Evolutionary conservation across 1,139 yeast species (phyloP).

Genomic region (Yamadazyma triangularis): DNA sequence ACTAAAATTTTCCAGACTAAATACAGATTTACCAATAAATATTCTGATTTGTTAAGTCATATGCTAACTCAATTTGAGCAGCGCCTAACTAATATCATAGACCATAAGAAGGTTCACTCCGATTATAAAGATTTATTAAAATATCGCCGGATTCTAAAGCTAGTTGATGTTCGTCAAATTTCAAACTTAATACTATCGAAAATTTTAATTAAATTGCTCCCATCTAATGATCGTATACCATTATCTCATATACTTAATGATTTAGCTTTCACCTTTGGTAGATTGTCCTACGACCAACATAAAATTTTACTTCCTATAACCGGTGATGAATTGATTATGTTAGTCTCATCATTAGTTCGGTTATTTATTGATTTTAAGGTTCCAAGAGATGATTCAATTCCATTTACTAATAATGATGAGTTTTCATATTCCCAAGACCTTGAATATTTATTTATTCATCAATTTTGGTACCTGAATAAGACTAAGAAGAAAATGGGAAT

Average conservation of each 20-base stretch:
- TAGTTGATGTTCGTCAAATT: not conserved
- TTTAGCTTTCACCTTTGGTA: too few relatives aligned
- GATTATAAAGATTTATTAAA: too few relatives aligned
- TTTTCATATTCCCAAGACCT: too few relatives aligned
- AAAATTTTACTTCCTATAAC: constrained; percentile 1
- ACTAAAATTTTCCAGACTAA: constrained; percentile 1
- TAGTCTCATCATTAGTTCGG: constrained; percentile 4
- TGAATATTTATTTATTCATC: constrained; percentile 8
- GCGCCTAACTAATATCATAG: too few relatives aligned
- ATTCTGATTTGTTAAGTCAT: not conserved
- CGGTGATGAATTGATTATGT: constrained; percentile 16
- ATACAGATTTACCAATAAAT: too few relatives aligned
- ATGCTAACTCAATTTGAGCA: not conserved
- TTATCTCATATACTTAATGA: not conserved
- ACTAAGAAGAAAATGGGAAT: constrained; percentile 5
- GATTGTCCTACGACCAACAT: not conserved
- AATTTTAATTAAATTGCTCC: constrained; percentile 14
- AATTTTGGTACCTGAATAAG: constrained; percentile 1
- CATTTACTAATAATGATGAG: constrained; percentile 2
- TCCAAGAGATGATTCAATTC: not conserved
- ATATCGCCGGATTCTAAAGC: not conserved
- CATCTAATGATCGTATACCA: not conserved
- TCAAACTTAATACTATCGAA: constrained; percentile 17
- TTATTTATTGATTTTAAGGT: not conserved
- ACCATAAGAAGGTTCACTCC: too few relatives aligned